phyloP scores from a whole-genome alignment of 345 rosid genomes.

The Gossypioides kirkii region DNA sequence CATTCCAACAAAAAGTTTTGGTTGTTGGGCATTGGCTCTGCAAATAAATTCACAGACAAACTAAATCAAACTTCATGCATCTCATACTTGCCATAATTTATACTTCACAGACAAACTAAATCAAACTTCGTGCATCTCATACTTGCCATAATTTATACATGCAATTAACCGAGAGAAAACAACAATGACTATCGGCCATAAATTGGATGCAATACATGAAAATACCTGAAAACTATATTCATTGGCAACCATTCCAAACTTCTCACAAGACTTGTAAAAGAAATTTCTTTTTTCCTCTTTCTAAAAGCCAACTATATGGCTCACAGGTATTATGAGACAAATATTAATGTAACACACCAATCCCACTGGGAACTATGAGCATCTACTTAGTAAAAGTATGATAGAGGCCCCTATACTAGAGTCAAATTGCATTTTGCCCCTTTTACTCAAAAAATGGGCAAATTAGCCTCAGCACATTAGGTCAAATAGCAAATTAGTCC shows the following conservation, averaged over 20 bases:
- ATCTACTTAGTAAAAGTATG: too few species aligned
- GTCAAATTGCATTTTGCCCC: too few species aligned
- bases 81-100: background rate
- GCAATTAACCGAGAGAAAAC: background rate
- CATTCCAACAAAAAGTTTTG: slow-evolving; percentile 54
- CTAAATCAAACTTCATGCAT: background rate
- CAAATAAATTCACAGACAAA: background rate
- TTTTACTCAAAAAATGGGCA: too few species aligned
- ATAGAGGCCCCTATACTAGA: too few species aligned
- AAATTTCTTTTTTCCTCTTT: background rate
- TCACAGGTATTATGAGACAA: background rate
- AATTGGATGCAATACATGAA: background rate
- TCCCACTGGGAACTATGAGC: too few species aligned
- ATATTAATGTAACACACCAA: background rate
- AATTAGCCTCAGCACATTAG: too few species aligned
- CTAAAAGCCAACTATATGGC: background rate
- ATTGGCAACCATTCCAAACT: background rate
- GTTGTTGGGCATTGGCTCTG: slow-evolving; percentile 53
- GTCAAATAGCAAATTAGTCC: too few species aligned
- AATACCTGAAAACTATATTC: background rate
- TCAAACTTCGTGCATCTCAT: background rate
- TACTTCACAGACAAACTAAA: background rate
- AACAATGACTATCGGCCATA: background rate
- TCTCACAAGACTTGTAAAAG: background rate
- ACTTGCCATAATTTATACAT: background rate